Conservation (phyloP, 768 basidiomycete genomes). For the Suillus occidentalis region DNA sequence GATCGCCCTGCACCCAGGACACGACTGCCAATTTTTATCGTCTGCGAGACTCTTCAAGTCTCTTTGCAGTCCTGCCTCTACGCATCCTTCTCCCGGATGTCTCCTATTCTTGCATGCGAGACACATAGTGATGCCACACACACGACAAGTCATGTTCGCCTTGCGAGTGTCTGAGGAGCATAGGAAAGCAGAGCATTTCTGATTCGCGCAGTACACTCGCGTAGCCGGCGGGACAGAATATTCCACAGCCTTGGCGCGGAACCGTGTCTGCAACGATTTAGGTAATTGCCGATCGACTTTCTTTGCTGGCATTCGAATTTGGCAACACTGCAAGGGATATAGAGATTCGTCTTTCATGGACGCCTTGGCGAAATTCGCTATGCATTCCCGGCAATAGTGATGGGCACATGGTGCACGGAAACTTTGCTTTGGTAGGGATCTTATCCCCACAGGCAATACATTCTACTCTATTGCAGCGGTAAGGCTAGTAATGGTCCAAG, state of each 20-base stretch:
- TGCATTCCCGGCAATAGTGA: conserved; percentile 47
- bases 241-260: conserved; percentile 47
- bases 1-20: conserved; percentile 54
- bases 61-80: conserved; percentile 40
- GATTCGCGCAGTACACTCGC: conserved; percentile 49
- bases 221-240: conserved; percentile 41
- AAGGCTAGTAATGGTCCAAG: neutral
- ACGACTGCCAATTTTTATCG: conserved; percentile 55
- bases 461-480: conserved; percentile 19
- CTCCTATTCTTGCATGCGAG: conserved; percentile 45
- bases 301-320: conserved; percentile 34
- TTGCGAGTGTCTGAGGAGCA: conserved; percentile 28
- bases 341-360: conserved; percentile 50
- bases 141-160: conserved; percentile 34
- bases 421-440: conserved; percentile 16
- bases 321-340: conserved; percentile 53
- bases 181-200: conserved; percentile 53
- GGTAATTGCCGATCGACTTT: conserved; percentile 34
- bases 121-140: conserved; percentile 45
- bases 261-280: conserved; percentile 26
- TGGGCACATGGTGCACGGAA: conserved; percentile 46
- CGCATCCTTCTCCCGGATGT: conserved; percentile 43
- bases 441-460: conserved; percentile 45
- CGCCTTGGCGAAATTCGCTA: conserved; percentile 40
- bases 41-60: conserved; percentile 49